Conservation (phyloP, 164 flowering plant genomes). For the Liriodendron chinense region DNA sequence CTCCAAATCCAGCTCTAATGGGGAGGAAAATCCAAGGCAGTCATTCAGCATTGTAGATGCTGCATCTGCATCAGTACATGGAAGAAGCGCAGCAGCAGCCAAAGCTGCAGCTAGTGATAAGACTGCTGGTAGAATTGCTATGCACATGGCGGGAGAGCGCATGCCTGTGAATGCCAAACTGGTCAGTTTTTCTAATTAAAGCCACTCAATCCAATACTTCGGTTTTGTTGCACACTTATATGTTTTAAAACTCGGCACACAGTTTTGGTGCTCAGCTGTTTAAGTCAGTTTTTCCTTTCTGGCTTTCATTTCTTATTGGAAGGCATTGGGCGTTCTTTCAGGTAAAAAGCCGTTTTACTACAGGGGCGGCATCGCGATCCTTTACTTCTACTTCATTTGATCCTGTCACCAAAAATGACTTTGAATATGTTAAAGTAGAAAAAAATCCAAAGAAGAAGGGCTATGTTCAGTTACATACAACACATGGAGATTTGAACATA, state of each 20-base stretch:
- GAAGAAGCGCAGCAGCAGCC: conserved; percentile 97
- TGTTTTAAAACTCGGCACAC: not conserved
- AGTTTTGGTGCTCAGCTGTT: not conserved
- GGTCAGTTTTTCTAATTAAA: conserved; percentile 44
- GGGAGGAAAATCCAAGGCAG: conserved; percentile 46
- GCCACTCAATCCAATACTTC: not conserved
- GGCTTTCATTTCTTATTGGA: not conserved
- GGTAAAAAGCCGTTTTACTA: conserved; percentile 88
- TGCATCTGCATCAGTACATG: conserved; percentile 98
- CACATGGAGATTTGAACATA: conserved; percentile 96
- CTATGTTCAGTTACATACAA: conserved; percentile 85
- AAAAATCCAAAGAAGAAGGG: conserved; percentile 97
- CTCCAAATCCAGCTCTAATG: conserved; percentile 40
- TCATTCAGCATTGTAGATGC: conserved; percentile 89
- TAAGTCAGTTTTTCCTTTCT: not conserved
- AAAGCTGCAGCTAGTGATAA: conserved; percentile 75
- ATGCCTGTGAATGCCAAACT: conserved; percentile 82
- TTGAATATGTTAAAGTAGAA: conserved; percentile 88
- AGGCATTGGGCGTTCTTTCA: conserved; percentile 19
- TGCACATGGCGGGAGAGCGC: conserved; percentile 97
- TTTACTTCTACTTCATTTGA: conserved; percentile 93
- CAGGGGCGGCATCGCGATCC: conserved; percentile 96
- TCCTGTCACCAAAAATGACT: conserved; percentile 91
- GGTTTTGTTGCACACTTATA: not conserved
- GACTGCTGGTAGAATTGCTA: conserved; percentile 89